phyloP scores from a whole-genome alignment of 225 moss, liverwort and hornwort species.

The Anthoceros angustus region DNA sequence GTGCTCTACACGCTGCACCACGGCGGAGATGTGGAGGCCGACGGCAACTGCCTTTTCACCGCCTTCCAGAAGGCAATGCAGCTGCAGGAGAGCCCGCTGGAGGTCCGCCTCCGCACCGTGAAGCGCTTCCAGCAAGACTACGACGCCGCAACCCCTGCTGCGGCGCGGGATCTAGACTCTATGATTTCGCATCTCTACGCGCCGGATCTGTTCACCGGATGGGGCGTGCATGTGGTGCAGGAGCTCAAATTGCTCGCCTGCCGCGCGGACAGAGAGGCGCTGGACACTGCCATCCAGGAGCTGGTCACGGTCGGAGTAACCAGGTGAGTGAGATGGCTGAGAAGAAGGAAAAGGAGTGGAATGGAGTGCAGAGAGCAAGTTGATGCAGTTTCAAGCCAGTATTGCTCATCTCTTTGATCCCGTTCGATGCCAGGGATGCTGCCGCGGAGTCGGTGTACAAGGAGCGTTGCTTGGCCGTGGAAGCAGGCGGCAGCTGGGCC shows the following conservation, averaged over 20 bases:
- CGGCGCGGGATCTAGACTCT: conserved; percentile 13
- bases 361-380: neutral
- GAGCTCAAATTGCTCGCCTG: conserved; percentile 28
- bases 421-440: conserved; percentile 11
- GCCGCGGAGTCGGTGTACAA: conserved; percentile 29
- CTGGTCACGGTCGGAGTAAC: conserved; percentile 20
- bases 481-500: conserved; percentile 23
- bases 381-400: neutral
- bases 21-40: conserved; percentile 34
- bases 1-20: conserved; percentile 26
- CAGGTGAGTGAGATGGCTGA: conserved; percentile 11
- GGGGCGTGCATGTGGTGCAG: conserved; percentile 31
- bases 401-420: neutral
- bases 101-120: conserved; percentile 21
- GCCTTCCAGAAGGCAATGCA: conserved; percentile 23
- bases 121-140: conserved; percentile 25
- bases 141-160: conserved; percentile 12
- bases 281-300: conserved; percentile 22
- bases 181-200: conserved; percentile 24
- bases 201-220: conserved; percentile 26
- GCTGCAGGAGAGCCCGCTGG: conserved; percentile 19
- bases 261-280: conserved; percentile 22
- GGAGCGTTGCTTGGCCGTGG: conserved; percentile 23
- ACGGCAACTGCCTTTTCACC: conserved; percentile 31
- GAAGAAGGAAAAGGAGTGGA: neutral